Evolutionary conservation across 768 basidiomycete species (phyloP).

Genomic region (Naganishia friedmannii): DNA sequence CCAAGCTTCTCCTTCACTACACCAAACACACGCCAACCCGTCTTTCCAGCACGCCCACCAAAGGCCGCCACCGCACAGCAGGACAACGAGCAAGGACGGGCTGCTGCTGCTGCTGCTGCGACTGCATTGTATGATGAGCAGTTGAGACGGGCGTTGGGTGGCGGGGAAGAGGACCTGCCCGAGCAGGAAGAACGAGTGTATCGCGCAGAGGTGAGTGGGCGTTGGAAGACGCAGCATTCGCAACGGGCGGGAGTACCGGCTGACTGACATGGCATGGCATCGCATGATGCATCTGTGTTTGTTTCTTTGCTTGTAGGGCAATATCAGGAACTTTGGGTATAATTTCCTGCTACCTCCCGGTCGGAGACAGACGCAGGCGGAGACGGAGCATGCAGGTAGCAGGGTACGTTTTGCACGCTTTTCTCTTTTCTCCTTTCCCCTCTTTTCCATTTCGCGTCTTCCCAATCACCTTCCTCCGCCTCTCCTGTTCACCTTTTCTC

Average conservation of each 20-base stretch:
- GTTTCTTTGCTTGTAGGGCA: constrained; percentile 7
- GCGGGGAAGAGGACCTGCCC: constrained; percentile 9
- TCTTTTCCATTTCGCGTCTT: too few species aligned
- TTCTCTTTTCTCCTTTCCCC: neutral
- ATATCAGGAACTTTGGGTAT: constrained; percentile 20
- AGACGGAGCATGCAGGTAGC: constrained; percentile 16
- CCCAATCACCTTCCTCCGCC: neutral
- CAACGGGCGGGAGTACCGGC: too few species aligned
- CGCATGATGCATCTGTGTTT: too few species aligned
- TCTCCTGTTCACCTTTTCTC: neutral
- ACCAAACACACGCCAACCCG: neutral
- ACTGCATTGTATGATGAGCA: neutral
- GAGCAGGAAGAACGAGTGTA: constrained; percentile 28
- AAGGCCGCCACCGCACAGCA: neutral
- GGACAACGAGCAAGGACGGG: too few species aligned
- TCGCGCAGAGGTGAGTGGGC: constrained; percentile 23
- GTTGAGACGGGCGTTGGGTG: constrained; percentile 5
- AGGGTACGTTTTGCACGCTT: neutral
- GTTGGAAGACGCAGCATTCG: too few species aligned
- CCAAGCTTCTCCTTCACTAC: constrained; percentile 4
- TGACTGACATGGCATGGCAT: too few species aligned
- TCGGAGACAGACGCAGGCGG: constrained; percentile 18
- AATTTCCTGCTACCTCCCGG: constrained; percentile 22
- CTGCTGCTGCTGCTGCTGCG: neutral
- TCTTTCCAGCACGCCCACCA: neutral